Conservation (phyloP, 768 basidiomycete species). For the Leccinum truebloodii region DNA sequence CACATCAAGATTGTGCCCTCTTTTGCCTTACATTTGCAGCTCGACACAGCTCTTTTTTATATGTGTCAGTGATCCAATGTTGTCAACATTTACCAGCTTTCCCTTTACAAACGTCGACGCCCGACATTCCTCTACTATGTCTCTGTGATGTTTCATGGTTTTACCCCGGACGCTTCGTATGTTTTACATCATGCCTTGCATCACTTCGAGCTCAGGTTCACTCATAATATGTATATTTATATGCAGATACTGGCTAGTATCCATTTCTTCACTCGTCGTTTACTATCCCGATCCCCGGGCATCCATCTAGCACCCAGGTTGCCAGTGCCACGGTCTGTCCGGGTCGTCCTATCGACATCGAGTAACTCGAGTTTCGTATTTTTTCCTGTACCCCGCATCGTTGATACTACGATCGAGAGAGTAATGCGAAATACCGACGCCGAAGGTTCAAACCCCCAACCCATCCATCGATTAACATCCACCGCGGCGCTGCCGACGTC, state of each 20-base stretch:
- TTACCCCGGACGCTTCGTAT: no score
- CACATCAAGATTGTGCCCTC: no score
- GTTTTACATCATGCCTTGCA: no score
- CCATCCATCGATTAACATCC: background rate
- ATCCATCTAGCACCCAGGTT: background rate
- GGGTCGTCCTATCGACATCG: background rate
- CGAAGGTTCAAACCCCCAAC: background rate
- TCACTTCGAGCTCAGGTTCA: no score
- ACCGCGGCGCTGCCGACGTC: background rate
- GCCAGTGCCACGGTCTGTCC: background rate
- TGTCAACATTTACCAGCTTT: no score
- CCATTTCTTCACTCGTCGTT: background rate
- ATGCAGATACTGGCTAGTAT: background rate
- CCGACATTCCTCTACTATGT: no score
- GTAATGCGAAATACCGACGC: background rate
- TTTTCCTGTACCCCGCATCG: background rate
- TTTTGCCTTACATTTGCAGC: no score
- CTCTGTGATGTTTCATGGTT: no score
- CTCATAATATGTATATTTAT: background rate
- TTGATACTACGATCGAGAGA: background rate
- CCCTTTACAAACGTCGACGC: no score
- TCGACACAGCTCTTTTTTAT: no score
- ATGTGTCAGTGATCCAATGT: no score
- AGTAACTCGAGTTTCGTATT: background rate
- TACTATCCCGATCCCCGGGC: slow-evolving; percentile 2